Percentiles rank a stretch among this genome's conserved stretches.
Evolutionary conservation across 1,284 basidiomycete species (phyloP).

Genomic region (Boletus subluridellus): DNA sequence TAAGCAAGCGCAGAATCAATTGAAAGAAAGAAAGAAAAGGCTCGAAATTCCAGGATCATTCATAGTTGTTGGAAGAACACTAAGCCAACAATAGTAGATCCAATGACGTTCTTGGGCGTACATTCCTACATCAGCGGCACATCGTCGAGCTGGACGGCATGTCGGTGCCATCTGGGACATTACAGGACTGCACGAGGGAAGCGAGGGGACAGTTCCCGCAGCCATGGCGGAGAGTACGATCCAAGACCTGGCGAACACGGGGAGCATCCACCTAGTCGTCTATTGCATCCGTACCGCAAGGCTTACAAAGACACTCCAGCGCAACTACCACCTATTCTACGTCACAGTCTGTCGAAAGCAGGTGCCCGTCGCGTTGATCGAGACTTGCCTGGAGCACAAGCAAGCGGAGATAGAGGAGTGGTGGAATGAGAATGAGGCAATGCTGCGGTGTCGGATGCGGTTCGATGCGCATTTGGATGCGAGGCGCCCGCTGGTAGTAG

Average conservation of each 20-base stretch:
- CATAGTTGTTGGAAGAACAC: too few species aligned
- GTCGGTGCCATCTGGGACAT: too few species aligned
- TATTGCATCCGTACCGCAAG: constrained; percentile 19
- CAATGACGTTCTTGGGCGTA: too few species aligned
- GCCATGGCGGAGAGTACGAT: background rate
- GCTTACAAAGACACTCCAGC: background rate
- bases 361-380: constrained; percentile 18
- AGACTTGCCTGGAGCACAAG: constrained; percentile 2
- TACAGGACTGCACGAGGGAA: too few species aligned
- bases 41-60: too few species aligned
- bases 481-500: too few species aligned
- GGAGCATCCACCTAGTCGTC: background rate
- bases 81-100: too few species aligned
- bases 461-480: background rate
- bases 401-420: background rate
- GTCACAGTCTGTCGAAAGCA: constrained; percentile 10
- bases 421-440: background rate
- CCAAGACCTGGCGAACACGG: background rate
- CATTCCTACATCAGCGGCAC: too few species aligned
- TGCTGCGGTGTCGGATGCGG: background rate
- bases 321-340: constrained; percentile 17
- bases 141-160: too few species aligned
- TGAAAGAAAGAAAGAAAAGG: too few species aligned
- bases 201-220: background rate
- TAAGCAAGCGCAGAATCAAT: too few species aligned